Base-by-base conservation (phyloP, 2,329 filamentous ascomycete species). In the Bimuria novae-zelandiae region DNA sequence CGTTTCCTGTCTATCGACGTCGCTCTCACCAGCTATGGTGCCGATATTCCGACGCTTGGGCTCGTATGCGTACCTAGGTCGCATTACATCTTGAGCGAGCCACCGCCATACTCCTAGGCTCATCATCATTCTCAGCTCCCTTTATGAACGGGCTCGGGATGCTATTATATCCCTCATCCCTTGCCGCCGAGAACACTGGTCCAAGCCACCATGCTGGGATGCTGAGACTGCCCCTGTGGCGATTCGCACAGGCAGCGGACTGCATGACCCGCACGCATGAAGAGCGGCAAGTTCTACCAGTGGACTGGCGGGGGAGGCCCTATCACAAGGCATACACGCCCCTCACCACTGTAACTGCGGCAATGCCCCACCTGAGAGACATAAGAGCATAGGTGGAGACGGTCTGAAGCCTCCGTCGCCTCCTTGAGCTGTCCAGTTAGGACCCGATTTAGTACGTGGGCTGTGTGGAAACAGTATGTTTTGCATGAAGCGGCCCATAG, bases 251-350 rank as follows among this genome's bases (percentile, higher is more conserved):
- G 39, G 48, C 19, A 44, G 39, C 37, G 27, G 37, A 21, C 48
- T 30, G 39, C 39, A 51, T 51, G 39, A 51, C 40, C 48, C 37
- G 39, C 29, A 51, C 39, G 39, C 39, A 51, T 51, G 30, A 51
- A 51, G 39, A 37, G 48, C 30, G 40, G 39, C 27, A 37, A 27
- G 40, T 51, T 33, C 48, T 51, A 21, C 35, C 39, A 51, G 43
- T 51, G 30, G 12, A 44, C 30, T 30, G n/a, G 45, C 32, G 23
- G 17, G 4, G 16, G 19, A 16, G 17, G 21, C 27, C 42, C 42
- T 45, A 45, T 33, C 27, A 19, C 14, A 35, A 19, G 27, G 42
- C 17, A 19, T 22, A 40, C 12, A n/a, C 23, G 33, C 32, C 35
- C 37, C 11, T 43, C 35, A 43, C n/a, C 37, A 7, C 39, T 29